phyloP scores from a whole-genome alignment of 306 rosid genomes.

The Nissolia schottii region DNA sequence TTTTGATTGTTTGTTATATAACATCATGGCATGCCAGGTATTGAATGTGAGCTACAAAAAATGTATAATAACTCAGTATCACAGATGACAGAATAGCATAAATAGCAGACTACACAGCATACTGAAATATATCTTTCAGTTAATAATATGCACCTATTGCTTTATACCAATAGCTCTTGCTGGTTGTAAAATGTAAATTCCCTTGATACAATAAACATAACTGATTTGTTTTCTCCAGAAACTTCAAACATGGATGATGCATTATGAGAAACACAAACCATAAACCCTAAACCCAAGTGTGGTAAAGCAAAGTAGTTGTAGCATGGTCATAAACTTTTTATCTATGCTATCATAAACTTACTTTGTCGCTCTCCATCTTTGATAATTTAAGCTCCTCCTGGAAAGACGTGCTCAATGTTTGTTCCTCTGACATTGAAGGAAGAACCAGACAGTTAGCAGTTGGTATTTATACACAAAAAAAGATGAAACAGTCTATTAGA shows the following conservation, averaged over 20 bases:
- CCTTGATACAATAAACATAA: not conserved
- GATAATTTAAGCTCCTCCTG: slow-evolving; percentile 66
- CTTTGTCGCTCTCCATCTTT: slow-evolving; percentile 58
- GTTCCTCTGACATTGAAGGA: slow-evolving; percentile 61
- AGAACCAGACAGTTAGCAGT: slow-evolving; percentile 4
- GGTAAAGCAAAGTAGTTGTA: slow-evolving; percentile 5
- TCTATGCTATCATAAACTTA: slow-evolving; percentile 41
- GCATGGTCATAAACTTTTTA: slow-evolving; percentile 2
- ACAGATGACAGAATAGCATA: not conserved
- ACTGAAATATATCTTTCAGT: slow-evolving; percentile 4
- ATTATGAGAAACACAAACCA: not conserved
- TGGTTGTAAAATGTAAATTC: not conserved
- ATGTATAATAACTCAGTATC: too few species aligned
- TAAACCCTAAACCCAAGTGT: not conserved
- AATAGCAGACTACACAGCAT: not conserved
- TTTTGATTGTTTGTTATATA: slow-evolving; percentile 6
- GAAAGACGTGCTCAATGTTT: slow-evolving; percentile 56
- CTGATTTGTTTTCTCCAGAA: not conserved
- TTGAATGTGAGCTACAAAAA: too few species aligned
- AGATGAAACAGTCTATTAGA: slow-evolving; percentile 2
- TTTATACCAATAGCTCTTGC: not conserved
- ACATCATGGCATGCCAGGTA: not conserved
- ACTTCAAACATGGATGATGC: not conserved
- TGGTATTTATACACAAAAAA: slow-evolving; percentile 1
- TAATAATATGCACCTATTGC: not conserved